Base-by-base conservation (phyloP, 345 rosid species). In the Acer saccharum region DNA sequence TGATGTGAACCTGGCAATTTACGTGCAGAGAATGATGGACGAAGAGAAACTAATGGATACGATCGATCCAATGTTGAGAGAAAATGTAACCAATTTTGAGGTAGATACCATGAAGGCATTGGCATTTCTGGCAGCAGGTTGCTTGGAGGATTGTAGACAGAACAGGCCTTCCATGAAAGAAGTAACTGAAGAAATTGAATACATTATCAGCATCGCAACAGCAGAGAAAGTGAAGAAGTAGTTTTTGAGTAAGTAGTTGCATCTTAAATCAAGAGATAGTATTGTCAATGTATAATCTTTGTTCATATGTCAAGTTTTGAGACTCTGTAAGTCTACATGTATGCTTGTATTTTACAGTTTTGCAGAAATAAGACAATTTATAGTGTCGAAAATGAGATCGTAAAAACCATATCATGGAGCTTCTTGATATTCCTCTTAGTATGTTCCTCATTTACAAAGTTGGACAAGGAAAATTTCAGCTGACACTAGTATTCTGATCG, bases 91-190 rank as follows among this genome's bases (percentile, higher is more conserved):
- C 32, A 3, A 48, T 3, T 3, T 87, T 9, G 84, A 84, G 69
- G 2, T 86, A 73, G 94, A 90, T 2, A 90, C 88, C 7, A 89
- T 90, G 77, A 86, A 82, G 80, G 89, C 90, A 18, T 57, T 90
- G 16, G 87, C 79, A 4, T 78, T 75, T 68, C 71, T 90, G 20
- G 90, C 89, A 6, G 60, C 82, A 69, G 74, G 77, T 16, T 90
- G 94, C 81, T 50, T 88, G 84, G 92, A 90, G 69, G 94, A 90
- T 13, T 81, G 81, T 23, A 83, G 94, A 77, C 89, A 90, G 76
- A 82, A 87, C 60, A 83, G 94, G 71, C 94, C 94, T 50, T 81
- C 93, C 1, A 90, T 90, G 90, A 90, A 88, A 79, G 89, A 88
- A 79, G 89, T 85, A 5, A 79, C 86, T 0, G 86, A 83, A 58